A percentile compares a stretch with the other conserved stretches of the same genome.
Evolutionary conservation across 2,329 filamentous ascomycete species (phyloP).

Genomic region (Eurotiales sp.): DNA sequence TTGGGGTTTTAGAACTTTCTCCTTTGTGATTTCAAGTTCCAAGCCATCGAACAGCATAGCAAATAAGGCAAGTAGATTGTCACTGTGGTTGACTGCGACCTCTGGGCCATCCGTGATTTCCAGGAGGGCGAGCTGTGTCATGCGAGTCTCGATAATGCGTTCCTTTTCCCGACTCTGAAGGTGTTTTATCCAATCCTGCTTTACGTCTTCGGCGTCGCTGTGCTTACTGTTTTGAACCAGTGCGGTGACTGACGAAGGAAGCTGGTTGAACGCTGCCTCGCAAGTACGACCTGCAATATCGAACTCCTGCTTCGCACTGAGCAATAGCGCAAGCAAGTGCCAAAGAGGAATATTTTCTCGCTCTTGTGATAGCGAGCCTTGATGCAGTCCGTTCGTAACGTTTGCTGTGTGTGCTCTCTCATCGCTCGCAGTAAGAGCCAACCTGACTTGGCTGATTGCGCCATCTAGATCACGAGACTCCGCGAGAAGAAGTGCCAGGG

Average conservation of each 20-base stretch:
- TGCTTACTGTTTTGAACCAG: slow-evolving; percentile 60
- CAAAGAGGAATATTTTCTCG: slow-evolving; percentile 71
- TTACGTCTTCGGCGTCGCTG: slow-evolving; percentile 20
- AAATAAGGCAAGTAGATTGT: slow-evolving; percentile 80
- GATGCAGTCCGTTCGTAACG: slow-evolving; percentile 22
- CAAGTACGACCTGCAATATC: slow-evolving; percentile 75
- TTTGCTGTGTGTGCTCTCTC: slow-evolving; percentile 32
- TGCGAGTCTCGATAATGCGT: slow-evolving; percentile 86
- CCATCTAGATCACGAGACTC: slow-evolving; percentile 76
- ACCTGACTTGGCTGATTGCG: slow-evolving; percentile 79
- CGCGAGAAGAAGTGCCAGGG: slow-evolving; percentile 77
- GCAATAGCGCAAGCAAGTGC: slow-evolving; percentile 82
- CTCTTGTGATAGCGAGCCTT: slow-evolving; percentile 29
- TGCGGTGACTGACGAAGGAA: slow-evolving; percentile 66
- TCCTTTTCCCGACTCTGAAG: slow-evolving; percentile 84
- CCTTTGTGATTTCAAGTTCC: slow-evolving; percentile 33
- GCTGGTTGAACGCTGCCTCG: slow-evolving; percentile 87
- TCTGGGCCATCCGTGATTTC: slow-evolving; percentile 81
- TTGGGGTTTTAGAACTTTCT: slow-evolving; percentile 35
- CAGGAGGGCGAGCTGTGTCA: slow-evolving; percentile 82
- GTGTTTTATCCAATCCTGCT: slow-evolving; percentile 65
- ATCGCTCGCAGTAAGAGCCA: slow-evolving; percentile 51
- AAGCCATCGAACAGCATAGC: slow-evolving; percentile 71
- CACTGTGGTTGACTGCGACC: slow-evolving; percentile 80
- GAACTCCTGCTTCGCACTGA: slow-evolving; percentile 85